Percentiles rank a stretch among this genome's conserved stretches.
Conservation (phyloP, 2,329 filamentous ascomycete species). For the Elsinoe necatrix region DNA sequence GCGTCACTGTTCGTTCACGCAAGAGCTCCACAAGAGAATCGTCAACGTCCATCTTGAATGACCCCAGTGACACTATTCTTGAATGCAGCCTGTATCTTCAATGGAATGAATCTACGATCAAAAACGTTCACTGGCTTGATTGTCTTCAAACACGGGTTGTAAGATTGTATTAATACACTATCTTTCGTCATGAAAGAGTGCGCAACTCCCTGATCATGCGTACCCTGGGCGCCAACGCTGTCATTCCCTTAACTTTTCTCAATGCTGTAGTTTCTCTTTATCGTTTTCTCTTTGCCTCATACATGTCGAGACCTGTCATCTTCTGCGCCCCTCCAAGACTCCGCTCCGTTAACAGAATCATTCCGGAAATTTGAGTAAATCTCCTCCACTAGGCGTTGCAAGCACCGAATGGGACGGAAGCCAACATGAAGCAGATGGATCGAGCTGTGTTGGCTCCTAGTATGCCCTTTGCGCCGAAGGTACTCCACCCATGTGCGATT, state of each 20-base stretch:
- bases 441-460: background rate
- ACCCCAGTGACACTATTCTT: too few species aligned
- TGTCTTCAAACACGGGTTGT: too few species aligned
- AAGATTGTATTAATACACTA: background rate
- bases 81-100: too few species aligned
- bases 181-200: background rate
- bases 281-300: background rate
- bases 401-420: background rate
- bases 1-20: constrained; percentile 12
- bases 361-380: background rate
- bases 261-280: background rate
- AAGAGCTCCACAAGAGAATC: background rate
- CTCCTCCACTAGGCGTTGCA: too few species aligned
- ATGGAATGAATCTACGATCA: too few species aligned
- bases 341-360: too few species aligned
- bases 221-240: constrained; percentile 7
- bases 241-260: background rate
- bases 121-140: too few species aligned
- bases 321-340: too few species aligned
- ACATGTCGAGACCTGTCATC: too few species aligned
- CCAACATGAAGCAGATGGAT: too few species aligned
- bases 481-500: constrained; percentile 17
- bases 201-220: constrained; percentile 3
- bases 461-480: constrained; percentile 18
- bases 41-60: too few species aligned